Evolutionary conservation across 345 rosid species (phyloP), one percentile per base, ranked within the genome.

Genomic region (Gynandropsis gynandra): DNA sequence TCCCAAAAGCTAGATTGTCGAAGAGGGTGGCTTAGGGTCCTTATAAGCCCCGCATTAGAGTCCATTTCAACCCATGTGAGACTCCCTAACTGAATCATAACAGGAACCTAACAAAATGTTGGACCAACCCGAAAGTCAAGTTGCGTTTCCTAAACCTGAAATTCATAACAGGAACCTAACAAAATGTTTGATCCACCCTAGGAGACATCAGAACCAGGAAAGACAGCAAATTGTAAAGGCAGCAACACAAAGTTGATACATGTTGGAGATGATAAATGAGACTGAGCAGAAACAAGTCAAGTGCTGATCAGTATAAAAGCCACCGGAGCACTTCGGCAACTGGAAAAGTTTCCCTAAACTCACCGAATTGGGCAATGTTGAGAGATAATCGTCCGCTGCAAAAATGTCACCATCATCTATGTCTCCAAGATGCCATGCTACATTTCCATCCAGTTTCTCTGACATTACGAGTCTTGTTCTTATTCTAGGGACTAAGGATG

Each of bases 361-460:
- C 77, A 85, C 99, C 24, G 83, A 60, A 66, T 85, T 92, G 40
- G 98, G 93, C 65, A 92, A 60, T 8, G 80, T 62, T 11, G 88
- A 84, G 48, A 92, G 80, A 72, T 62, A 42, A 42, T 92, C 94
- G 77, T 87, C 99, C 9, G 63, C 74, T 15, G 75, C 69, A 37
- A 76, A 80, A 73, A 74, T 24, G 64, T 87, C 89, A 33, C 63
- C 71, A 48, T 88, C 95, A 19, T 81, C 90, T 49, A 74, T 24
- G 54, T 93, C 99, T 58, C 90, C 99, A 73, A 76, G 81, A 64
- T 67, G 71, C 77, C 88, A 67, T 54, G 88, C 94, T 47, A 93
- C 82, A 17, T 94, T 83, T 62, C 95, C 94, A 69, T 85, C 89
- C 19, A 64, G 75, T 74, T 83, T 92, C 79, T 87, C 85, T 58